Evolutionary conservation across 192 early-diverging fungal genomes (phyloP).

Genomic region (Lobosporangium transversale): DNA sequence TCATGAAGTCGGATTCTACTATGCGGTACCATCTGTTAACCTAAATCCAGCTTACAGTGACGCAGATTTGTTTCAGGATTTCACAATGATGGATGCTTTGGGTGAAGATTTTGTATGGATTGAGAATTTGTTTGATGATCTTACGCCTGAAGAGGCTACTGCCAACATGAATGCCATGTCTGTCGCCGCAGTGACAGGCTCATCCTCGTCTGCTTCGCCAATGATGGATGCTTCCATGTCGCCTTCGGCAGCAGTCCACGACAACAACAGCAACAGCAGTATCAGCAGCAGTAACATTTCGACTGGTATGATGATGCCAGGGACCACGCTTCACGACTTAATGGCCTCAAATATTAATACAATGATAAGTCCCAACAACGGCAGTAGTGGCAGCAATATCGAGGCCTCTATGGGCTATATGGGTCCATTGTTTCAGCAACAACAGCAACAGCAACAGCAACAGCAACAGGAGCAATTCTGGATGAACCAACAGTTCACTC

Average conservation of each 20-base stretch:
- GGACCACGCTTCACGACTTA: too few species aligned
- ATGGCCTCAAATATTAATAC: neutral
- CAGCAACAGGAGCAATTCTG: slow-evolving; percentile 21
- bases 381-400: too few species aligned
- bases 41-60: slow-evolving; percentile 48
- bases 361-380: neutral
- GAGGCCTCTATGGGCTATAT: slow-evolving; percentile 4
- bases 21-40: slow-evolving; percentile 38
- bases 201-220: slow-evolving; percentile 7
- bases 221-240: neutral
- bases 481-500: slow-evolving; percentile 8
- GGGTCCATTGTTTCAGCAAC: neutral
- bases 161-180: slow-evolving; percentile 47
- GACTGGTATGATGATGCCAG: too few species aligned
- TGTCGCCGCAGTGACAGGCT: slow-evolving; percentile 22
- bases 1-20: slow-evolving; percentile 50
- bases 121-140: slow-evolving; percentile 50
- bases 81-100: slow-evolving; percentile 48
- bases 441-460: slow-evolving; percentile 9
- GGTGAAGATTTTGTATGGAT: slow-evolving; percentile 53
- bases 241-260: too few species aligned
- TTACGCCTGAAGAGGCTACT: slow-evolving; percentile 31
- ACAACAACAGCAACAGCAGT: too few species aligned
- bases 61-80: slow-evolving; percentile 48
- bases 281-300: too few species aligned